A percentile compares a stretch with the other conserved stretches of the same genome.
These are phyloP conservation scores for Telfairia occidentalis DNA, from an alignment of 331 rosid species.

Conservation along the genomic window DNA sequence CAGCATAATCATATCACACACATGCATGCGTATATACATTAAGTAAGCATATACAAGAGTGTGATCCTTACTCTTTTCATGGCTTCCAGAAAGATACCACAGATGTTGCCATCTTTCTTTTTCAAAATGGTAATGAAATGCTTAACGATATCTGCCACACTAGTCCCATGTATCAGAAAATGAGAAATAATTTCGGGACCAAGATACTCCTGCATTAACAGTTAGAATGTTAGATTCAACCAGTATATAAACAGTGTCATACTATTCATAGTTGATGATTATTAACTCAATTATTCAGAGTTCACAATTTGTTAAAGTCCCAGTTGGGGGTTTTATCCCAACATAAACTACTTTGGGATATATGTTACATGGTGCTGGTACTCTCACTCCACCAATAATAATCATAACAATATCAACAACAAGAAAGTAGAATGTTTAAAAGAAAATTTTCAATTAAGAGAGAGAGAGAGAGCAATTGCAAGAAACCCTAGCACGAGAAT, in stretches of 20 bases:
- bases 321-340: not conserved
- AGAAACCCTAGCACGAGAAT: not conserved
- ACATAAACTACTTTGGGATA: not conserved
- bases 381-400: not conserved
- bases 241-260: not conserved
- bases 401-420: not conserved
- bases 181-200: slow-evolving; percentile 79
- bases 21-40: not conserved
- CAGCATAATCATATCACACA: not conserved
- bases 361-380: not conserved
- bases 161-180: slow-evolving; percentile 67
- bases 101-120: slow-evolving; percentile 50
- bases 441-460: not conserved
- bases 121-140: slow-evolving; percentile 54
- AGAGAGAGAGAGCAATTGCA: not conserved
- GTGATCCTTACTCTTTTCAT: slow-evolving; percentile 54
- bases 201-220: slow-evolving; percentile 61
- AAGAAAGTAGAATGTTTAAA: not conserved
- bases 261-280: not conserved
- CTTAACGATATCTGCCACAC: slow-evolving; percentile 63
- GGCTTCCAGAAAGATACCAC: slow-evolving; percentile 59
- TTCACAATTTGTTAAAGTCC: not conserved
- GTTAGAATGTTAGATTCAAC: too few species aligned
- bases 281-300: not conserved
- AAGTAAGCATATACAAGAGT: not conserved